Percentiles rank a stretch among this genome's conserved stretches.
phyloP scores from a whole-genome alignment of 345 rosid species.

The Dipteronia dyeriana region DNA sequence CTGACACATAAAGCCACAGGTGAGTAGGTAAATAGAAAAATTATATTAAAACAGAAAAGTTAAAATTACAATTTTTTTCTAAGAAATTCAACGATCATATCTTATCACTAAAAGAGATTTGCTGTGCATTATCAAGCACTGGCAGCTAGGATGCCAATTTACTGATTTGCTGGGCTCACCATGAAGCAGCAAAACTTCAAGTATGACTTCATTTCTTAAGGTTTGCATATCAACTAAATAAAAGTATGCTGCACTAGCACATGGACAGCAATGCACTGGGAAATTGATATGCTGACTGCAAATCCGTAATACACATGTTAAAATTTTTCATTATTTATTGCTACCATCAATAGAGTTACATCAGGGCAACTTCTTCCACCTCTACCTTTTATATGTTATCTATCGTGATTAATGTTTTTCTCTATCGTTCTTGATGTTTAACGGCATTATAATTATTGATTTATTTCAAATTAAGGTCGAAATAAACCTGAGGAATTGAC shows the following conservation, averaged over 20 bases:
- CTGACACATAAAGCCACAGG: slow-evolving; percentile 41
- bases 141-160: not conserved
- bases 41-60: not conserved
- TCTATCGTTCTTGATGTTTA: not conserved
- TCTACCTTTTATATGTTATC: not conserved
- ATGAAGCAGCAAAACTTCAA: slow-evolving; percentile 7
- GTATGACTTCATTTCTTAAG: not conserved
- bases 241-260: not conserved
- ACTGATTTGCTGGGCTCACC: not conserved
- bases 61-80: not conserved
- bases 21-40: not conserved
- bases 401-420: not conserved
- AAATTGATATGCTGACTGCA: not conserved
- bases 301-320: not conserved
- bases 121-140: not conserved
- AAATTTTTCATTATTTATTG: not conserved
- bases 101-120: slow-evolving; percentile 6
- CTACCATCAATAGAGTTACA: not conserved
- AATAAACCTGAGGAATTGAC: slow-evolving; percentile 95
- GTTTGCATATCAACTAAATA: not conserved
- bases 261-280: not conserved
- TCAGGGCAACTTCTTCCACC: not conserved
- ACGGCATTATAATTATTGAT: not conserved
- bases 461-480: not conserved
- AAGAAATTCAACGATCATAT: not conserved